Evolutionary conservation across 2,329 filamentous ascomycete genomes (phyloP), one percentile per base, ranked within the genome.

Genomic region (Aureobasidium leucospermi): DNA sequence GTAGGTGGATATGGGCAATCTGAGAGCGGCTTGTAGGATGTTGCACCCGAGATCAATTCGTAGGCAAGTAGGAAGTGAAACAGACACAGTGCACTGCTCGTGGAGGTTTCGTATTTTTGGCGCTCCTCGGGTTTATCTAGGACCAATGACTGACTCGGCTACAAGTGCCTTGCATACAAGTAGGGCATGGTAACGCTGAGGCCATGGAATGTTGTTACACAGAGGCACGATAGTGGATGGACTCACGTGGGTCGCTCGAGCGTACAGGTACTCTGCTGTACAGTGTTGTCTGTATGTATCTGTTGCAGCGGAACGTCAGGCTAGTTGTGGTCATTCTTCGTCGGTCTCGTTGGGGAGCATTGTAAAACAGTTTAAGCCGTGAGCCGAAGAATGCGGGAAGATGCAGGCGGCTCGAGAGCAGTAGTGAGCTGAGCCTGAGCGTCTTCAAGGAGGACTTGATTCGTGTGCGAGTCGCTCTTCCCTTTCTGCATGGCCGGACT

Each of bases 221-320:
- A 58, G 34, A 28, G 11, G 39, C 38, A 55, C 29, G 39, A 38
- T 16, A 10, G 42, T 46, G 7, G 32, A 46, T 41, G 31, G 19
- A 56, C 52, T 47, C 53, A 58, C 42, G 55, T 58, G 55, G 32
- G 9, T 28, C 23, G 55, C 55, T 58, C 55, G 43, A 58, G 42
- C 52, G 52, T 46, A 15, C 6, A 11, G 8, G 9, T 31, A 55
- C 19, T 41, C 38, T 15, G 16, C 16, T 8, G 47, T 52, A 52
- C 48, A 52, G 29, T 16, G 48, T 11, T 28, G 32, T 38, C 5
- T 4, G 19, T 38, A 16, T n/a, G 9, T 49, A 11, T n/a, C 11
- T 38, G 32, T 31, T 49, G 47, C 48, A 41, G 48, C 48, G 10
- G 8, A 23, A 31, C 48, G n/a, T 41, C 6, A 29, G 13, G 9